phyloP scores from a whole-genome alignment of 2,329 filamentous ascomycete genomes.

The Neonectria ditissima region DNA sequence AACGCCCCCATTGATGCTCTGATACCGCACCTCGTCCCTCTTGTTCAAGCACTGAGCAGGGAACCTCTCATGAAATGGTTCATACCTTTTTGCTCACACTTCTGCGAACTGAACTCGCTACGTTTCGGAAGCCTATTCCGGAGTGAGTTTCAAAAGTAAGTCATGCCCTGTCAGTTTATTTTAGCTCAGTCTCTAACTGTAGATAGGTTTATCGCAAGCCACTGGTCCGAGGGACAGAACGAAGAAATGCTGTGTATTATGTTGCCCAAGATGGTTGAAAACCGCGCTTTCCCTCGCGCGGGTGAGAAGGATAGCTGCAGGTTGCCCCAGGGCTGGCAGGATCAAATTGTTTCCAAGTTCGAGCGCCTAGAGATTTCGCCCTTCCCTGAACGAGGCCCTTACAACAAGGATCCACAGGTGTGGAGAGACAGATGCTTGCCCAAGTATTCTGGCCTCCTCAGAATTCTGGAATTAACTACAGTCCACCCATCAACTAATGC shows the following conservation, averaged over 20 bases:
- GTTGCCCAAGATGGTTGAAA: slow-evolving; percentile 72
- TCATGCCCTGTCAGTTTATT: slow-evolving; percentile 34
- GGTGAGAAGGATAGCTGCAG: slow-evolving; percentile 65
- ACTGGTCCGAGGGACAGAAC: slow-evolving; percentile 76
- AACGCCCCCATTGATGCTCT: slow-evolving; percentile 83
- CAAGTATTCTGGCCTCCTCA: slow-evolving; percentile 75
- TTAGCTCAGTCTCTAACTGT: slow-evolving; percentile 31
- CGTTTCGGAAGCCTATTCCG: slow-evolving; percentile 85
- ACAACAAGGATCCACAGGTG: slow-evolving; percentile 70
- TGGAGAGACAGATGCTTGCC: slow-evolving; percentile 74
- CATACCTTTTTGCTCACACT: slow-evolving; percentile 85
- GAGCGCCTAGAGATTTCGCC: slow-evolving; percentile 72
- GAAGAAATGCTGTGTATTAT: slow-evolving; percentile 77
- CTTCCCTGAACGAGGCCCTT: slow-evolving; percentile 72
- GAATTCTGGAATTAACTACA: slow-evolving; percentile 69
- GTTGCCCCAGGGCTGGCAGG: slow-evolving; percentile 77
- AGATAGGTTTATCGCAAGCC: slow-evolving; percentile 77
- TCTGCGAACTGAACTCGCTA: slow-evolving; percentile 77
- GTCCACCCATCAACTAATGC: slow-evolving; percentile 76
- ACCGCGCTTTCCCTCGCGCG: slow-evolving; percentile 64
- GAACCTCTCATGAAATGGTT: slow-evolving; percentile 79
- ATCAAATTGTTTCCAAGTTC: slow-evolving; percentile 78
- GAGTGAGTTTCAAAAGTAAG: slow-evolving; percentile 82
- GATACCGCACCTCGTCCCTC: slow-evolving; percentile 74
- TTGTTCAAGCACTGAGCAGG: slow-evolving; percentile 74